Conservation (phyloP, 2,329 filamentous ascomycete species). For the Thelonectria blattea region DNA sequence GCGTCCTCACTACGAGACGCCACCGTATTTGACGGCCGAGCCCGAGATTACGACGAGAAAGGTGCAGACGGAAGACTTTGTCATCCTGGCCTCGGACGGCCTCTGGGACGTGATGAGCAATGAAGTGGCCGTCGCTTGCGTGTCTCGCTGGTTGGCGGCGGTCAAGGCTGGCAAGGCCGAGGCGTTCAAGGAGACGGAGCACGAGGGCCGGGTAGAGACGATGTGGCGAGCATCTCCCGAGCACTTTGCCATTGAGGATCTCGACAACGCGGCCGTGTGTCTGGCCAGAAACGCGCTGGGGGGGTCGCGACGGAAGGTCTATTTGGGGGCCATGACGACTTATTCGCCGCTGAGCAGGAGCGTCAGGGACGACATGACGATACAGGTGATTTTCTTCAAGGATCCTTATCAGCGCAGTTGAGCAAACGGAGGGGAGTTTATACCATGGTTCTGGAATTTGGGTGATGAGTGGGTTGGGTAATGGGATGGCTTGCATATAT, state of each 20-base stretch:
- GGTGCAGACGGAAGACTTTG: slow-evolving; percentile 58
- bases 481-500: not conserved
- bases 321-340: slow-evolving; percentile 75
- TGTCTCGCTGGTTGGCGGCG: slow-evolving; percentile 58
- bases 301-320: slow-evolving; percentile 74
- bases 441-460: not conserved
- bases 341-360: slow-evolving; percentile 71
- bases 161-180: slow-evolving; percentile 36
- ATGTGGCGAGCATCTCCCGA: slow-evolving; percentile 44
- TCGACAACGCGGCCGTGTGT: slow-evolving; percentile 79
- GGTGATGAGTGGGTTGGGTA: not conserved
- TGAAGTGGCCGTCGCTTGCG: slow-evolving; percentile 62
- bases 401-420: slow-evolving; percentile 66
- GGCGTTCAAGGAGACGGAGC: slow-evolving; percentile 27
- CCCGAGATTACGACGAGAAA: slow-evolving; percentile 66
- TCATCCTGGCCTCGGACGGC: slow-evolving; percentile 72
- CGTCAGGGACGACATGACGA: slow-evolving; percentile 77
- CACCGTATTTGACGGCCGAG: slow-evolving; percentile 72
- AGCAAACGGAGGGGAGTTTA: slow-evolving; percentile 56
- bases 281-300: slow-evolving; percentile 82
- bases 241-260: slow-evolving; percentile 75
- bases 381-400: slow-evolving; percentile 76
- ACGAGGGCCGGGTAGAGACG: slow-evolving; percentile 28
- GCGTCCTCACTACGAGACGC: slow-evolving; percentile 55
- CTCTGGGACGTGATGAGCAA: slow-evolving; percentile 68